Conservation (phyloP, 2,329 filamentous ascomycete genomes). For the Blumeriella jaapii region DNA sequence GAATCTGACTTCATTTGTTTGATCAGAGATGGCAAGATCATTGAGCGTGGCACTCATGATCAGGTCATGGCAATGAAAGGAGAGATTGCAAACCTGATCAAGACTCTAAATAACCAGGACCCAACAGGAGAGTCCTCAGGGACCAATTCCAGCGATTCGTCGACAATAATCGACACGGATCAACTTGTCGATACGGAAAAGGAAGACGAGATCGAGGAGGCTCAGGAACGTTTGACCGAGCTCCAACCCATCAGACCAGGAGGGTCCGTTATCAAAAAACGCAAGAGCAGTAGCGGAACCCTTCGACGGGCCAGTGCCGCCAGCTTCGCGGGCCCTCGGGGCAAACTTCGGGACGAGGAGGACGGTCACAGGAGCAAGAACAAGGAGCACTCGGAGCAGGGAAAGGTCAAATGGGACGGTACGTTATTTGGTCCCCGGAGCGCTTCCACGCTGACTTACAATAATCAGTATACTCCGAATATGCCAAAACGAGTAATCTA, state of each 20-base stretch:
- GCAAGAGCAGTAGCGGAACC: slow-evolving; percentile 63
- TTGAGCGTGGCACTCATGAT: slow-evolving; percentile 81
- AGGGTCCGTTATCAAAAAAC: slow-evolving; percentile 39
- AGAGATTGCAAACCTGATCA: slow-evolving; percentile 74
- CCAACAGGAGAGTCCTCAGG: slow-evolving; percentile 30
- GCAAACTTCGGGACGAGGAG: slow-evolving; percentile 78
- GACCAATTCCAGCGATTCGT: slow-evolving; percentile 42
- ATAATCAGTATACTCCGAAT: slow-evolving; percentile 69
- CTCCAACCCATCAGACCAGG: slow-evolving; percentile 61
- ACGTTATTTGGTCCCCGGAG: slow-evolving; percentile 14
- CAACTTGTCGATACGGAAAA: slow-evolving; percentile 40
- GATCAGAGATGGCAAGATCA: slow-evolving; percentile 68
- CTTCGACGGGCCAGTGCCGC: slow-evolving; percentile 83
- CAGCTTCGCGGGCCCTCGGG: slow-evolving; percentile 76
- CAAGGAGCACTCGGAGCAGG: slow-evolving; percentile 85
- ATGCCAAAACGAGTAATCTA: slow-evolving; percentile 89
- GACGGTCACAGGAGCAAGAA: slow-evolving; percentile 60
- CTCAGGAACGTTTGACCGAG: slow-evolving; percentile 64
- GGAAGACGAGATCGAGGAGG: slow-evolving; percentile 57
- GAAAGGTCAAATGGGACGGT: slow-evolving; percentile 88
- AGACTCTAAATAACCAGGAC: slow-evolving; percentile 52
- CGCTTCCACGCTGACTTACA: slow-evolving; percentile 14
- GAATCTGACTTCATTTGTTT: slow-evolving; percentile 85
- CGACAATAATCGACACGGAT: slow-evolving; percentile 43
- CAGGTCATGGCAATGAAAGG: slow-evolving; percentile 92